Base-by-base conservation (phyloP, 257 asterid genomes). In the Solanum neorickii region DNA sequence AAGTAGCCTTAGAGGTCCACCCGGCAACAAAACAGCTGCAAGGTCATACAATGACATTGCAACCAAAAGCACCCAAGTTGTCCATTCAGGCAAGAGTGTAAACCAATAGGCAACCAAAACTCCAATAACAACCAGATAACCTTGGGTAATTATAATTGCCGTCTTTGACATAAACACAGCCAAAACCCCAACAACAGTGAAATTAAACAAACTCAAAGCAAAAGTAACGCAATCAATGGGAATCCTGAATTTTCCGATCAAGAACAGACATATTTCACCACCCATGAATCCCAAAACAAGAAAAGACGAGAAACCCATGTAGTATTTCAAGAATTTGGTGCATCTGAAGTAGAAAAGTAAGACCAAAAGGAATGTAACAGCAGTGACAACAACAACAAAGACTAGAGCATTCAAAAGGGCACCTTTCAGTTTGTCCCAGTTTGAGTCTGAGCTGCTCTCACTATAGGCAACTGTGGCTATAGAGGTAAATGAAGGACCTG, bases 11-110 rank as follows among this genome's bases (percentile, higher is more conserved):
- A 95, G 87, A 11, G 99, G 99, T 15, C 99, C 98, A 72, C 95
- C 98, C 1, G 99, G 99, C 90, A 95, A 86, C 92, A 97, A 92
- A 91, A 97, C 99, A 0, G 99, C 99, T 10, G 98, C 99, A 73
- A 97, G 98, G 91, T 97, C 99, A 91, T 97, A 97, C 94, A 97
- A 90, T 9, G 99, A 91, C 98, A 96, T 93, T 46, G 99, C 98
- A 89, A 97, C 95, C 88, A 97, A 92, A 87, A 97, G 98, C 91
- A 90, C 92, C 99, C 98, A 97, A 46, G 99, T 96, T 1, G 99
- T 97, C 99, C 99, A 97, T 84, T 96, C 98, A 12, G 99, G 99
- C 88, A 96, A 92, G 69, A 94, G 92, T n/a, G 99, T 94, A 90
- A 97, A 97, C 98, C 99, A 95, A 92, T 95, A 95, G 59, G 99